phyloP scores from a whole-genome alignment of 2,329 filamentous ascomycete species.

The Dactylellina leptospora region DNA sequence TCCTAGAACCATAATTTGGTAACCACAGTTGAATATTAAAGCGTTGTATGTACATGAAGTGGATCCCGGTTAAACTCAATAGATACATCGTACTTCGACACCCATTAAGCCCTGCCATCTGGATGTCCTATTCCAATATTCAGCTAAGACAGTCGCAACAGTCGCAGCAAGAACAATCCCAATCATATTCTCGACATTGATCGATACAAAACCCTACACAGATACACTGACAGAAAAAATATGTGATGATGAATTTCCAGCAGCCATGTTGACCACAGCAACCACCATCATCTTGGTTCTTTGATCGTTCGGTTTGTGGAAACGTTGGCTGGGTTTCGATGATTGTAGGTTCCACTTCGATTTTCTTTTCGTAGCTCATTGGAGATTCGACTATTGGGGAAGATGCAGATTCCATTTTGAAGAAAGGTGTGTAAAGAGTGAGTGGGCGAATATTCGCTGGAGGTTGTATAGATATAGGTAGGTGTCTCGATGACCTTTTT shows the following conservation, averaged over 20 bases:
- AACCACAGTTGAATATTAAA: too few species aligned
- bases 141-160: too few species aligned
- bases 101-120: background rate
- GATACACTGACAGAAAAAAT: conserved; percentile 30
- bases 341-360: conserved; percentile 14
- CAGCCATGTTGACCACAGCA: conserved; percentile 15
- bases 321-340: conserved; percentile 39
- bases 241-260: conserved; percentile 32
- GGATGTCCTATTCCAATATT: too few species aligned
- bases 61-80: too few species aligned
- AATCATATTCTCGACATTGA: conserved; percentile 14
- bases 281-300: background rate
- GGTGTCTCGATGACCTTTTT: too few species aligned
- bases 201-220: conserved; percentile 30
- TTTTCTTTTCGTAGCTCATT: conserved; percentile 45
- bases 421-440: too few species aligned
- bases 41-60: too few species aligned
- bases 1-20: too few species aligned
- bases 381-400: conserved; percentile 19
- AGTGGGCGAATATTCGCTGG: too few species aligned
- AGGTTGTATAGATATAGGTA: too few species aligned
- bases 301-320: background rate
- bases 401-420: conserved; percentile 30
- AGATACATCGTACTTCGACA: too few species aligned
- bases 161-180: conserved; percentile 20